Percentiles rank a stretch among this genome's conserved stretches.
Evolutionary conservation across 129 eudicot genomes (phyloP).

Genomic region (Pulicaria dysenterica): DNA sequence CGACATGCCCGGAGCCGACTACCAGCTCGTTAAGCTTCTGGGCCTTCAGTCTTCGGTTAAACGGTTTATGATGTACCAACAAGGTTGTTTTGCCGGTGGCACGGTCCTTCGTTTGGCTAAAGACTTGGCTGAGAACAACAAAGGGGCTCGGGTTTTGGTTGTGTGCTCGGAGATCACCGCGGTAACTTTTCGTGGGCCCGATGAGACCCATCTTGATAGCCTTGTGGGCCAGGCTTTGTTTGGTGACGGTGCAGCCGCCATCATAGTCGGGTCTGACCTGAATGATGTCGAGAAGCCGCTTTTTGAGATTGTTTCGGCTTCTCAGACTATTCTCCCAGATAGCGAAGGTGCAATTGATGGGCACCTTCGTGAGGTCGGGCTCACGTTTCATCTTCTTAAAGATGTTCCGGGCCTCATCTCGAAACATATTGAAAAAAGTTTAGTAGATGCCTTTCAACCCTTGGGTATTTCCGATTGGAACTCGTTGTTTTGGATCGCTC

Average conservation of each 20-base stretch:
- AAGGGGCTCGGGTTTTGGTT: constrained; percentile 37
- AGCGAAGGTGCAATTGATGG: constrained; percentile 36
- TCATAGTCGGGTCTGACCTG: constrained; percentile 34
- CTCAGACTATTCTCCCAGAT: constrained; percentile 34
- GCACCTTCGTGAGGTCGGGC: constrained; percentile 34
- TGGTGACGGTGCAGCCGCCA: constrained; percentile 40
- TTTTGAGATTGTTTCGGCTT: constrained; percentile 26
- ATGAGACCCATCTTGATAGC: constrained; percentile 31
- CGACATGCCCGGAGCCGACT: constrained; percentile 45
- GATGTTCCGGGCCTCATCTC: constrained; percentile 34
- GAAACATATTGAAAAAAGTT: constrained; percentile 27
- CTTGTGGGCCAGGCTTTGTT: constrained; percentile 38
- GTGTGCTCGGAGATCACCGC: constrained; percentile 34
- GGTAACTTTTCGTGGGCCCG: constrained; percentile 34
- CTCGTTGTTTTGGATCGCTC: constrained; percentile 35
- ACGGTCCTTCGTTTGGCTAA: constrained; percentile 38
- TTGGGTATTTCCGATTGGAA: constrained; percentile 29
- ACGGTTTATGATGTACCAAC: constrained; percentile 36
- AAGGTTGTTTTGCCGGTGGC: constrained; percentile 39
- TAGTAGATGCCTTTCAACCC: constrained; percentile 28
- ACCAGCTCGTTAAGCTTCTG: constrained; percentile 31
- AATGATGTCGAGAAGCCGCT: constrained; percentile 27
- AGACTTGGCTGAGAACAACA: constrained; percentile 43
- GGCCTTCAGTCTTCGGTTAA: constrained; percentile 32
- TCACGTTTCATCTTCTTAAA: constrained; percentile 29